A percentile compares a stretch with the other conserved stretches of the same genome.
phyloP scores from a whole-genome alignment of 495 filamentous ascomycete species.

The Bathelium albidoporum region DNA sequence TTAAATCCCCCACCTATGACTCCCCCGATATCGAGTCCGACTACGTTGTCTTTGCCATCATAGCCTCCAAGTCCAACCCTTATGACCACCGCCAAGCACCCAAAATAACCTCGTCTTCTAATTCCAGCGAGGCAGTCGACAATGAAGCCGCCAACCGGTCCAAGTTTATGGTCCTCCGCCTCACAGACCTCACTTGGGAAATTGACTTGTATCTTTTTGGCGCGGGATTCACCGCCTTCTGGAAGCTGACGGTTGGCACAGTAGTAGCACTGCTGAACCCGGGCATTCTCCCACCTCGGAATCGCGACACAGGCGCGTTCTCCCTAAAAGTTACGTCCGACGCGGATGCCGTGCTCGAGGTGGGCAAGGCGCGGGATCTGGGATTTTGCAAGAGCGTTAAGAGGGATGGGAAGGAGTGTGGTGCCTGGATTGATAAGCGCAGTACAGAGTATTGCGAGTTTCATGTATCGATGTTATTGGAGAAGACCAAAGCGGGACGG shows the following conservation, averaged over 20 bases:
- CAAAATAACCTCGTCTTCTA: constrained; percentile 36
- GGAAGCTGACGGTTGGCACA: constrained; percentile 77
- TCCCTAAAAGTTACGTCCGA: constrained; percentile 71
- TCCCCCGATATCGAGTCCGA: constrained; percentile 78
- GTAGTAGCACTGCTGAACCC: constrained; percentile 93
- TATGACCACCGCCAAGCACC: constrained; percentile 49
- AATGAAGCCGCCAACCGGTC: constrained; percentile 33
- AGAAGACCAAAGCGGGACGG: constrained; percentile 50
- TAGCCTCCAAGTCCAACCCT: constrained; percentile 78
- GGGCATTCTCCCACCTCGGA: constrained; percentile 73
- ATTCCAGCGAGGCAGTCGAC: constrained; percentile 18
- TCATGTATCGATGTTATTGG: constrained; percentile 70
- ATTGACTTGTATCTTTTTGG: constrained; percentile 88
- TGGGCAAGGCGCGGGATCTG: constrained; percentile 76
- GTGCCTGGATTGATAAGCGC: constrained; percentile 72
- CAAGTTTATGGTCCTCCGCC: constrained; percentile 83
- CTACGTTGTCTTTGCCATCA: constrained; percentile 75
- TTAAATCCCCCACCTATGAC: constrained; percentile 77
- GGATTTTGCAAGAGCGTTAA: constrained; percentile 78
- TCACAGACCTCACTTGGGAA: constrained; percentile 85
- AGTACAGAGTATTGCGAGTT: constrained; percentile 90
- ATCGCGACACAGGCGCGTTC: constrained; percentile 69
- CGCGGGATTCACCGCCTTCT: constrained; percentile 79
- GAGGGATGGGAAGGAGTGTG: constrained; percentile 74
- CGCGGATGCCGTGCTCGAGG: constrained; percentile 79